phyloP scores from a whole-genome alignment of 148 eudicot species.

The Linanthus parryae region DNA sequence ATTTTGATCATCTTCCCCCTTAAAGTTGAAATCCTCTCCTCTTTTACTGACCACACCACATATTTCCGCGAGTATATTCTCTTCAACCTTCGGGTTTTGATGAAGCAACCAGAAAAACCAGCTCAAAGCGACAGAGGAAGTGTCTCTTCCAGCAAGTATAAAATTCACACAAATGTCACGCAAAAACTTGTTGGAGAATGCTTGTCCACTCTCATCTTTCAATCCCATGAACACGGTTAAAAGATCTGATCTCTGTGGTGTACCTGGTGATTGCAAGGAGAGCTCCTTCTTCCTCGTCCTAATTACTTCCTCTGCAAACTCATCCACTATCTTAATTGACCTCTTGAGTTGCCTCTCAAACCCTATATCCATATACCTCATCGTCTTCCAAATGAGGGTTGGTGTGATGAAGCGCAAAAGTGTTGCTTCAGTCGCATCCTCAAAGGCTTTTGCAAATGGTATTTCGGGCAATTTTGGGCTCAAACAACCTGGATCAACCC shows the following conservation, averaged over 20 bases:
- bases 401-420: conserved; percentile 66
- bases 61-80: conserved; percentile 58
- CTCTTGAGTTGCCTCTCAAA: conserved; percentile 46
- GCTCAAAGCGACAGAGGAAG: conserved; percentile 79
- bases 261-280: conserved; percentile 18
- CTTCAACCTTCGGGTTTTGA: conserved; percentile 53
- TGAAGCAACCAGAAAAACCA: conserved; percentile 87
- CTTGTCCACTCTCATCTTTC: conserved; percentile 46
- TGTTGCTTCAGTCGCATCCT: conserved; percentile 73
- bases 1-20: too few species aligned
- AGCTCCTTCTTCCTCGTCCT: conserved; percentile 61
- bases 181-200: conserved; percentile 60
- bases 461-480: conserved; percentile 53
- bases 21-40: too few species aligned
- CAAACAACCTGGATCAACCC: conserved; percentile 82
- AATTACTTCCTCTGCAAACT: conserved; percentile 66
- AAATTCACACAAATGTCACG: conserved; percentile 78
- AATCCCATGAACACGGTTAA: conserved; percentile 66
- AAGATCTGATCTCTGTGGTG: conserved; percentile 50
- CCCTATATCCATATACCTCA: conserved; percentile 55
- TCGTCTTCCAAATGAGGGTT: conserved; percentile 56
- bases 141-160: conserved; percentile 84
- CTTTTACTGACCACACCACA: conserved; percentile 32
- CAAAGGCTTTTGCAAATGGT: conserved; percentile 72
- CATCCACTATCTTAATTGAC: conserved; percentile 50